Percentiles rank a stretch among this genome's conserved stretches.
Conservation (phyloP, 2,329 filamentous ascomycete genomes). For the Microthyrium microscopicum region DNA sequence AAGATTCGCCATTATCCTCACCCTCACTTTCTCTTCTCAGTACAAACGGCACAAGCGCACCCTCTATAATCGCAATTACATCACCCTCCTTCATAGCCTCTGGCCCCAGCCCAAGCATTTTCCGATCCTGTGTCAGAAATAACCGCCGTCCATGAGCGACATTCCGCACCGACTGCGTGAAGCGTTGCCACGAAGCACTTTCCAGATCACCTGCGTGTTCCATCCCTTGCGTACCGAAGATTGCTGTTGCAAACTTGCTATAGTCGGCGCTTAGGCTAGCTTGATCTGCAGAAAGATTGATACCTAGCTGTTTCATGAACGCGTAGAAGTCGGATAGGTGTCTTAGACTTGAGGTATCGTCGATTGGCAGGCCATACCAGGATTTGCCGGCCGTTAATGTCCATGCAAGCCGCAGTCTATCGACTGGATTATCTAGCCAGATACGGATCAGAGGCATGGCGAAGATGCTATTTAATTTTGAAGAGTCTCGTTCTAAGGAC, state of each 20-base stretch:
- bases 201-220: not conserved
- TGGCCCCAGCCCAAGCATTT: not conserved
- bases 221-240: not conserved
- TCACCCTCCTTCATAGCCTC: not conserved
- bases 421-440: too few species aligned
- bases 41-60: not conserved
- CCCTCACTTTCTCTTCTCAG: not conserved
- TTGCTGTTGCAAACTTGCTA: not conserved
- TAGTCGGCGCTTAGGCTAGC: not conserved
- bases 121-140: not conserved
- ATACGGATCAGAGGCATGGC: too few species aligned
- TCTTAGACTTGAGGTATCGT: not conserved
- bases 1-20: too few species aligned
- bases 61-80: not conserved
- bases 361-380: slow-evolving; percentile 10
- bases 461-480: not conserved
- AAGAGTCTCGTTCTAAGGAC: not conserved
- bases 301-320: not conserved
- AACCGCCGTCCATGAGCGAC: not conserved
- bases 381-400: slow-evolving; percentile 10
- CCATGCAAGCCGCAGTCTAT: slow-evolving; percentile 5
- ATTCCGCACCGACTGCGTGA: not conserved
- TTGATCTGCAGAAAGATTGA: not conserved
- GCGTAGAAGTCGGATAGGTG: slow-evolving; percentile 8
- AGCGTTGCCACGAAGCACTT: not conserved